Percentiles rank a stretch among this genome's conserved stretches.
Conservation (phyloP, 2,329 filamentous ascomycete genomes). For the Cercospora berteroae region DNA sequence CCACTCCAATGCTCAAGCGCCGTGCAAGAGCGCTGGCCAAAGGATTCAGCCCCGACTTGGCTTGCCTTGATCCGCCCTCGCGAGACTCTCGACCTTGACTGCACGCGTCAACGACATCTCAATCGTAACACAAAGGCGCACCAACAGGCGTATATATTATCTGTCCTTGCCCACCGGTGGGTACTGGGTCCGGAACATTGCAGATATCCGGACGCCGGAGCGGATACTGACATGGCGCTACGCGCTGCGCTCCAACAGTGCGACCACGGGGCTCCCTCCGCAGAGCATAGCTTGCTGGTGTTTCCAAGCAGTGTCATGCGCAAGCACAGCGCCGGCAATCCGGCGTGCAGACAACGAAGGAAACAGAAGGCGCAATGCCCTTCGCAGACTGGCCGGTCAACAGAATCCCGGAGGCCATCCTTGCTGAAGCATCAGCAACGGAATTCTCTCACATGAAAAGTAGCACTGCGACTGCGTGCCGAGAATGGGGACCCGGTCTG, state of each 20-base stretch:
- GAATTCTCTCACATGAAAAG: neutral
- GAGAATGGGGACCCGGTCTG: slow-evolving; percentile 10
- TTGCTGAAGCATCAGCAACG: neutral
- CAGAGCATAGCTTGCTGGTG: neutral
- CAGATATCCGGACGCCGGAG: neutral
- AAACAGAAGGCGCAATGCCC: neutral
- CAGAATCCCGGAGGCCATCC: neutral
- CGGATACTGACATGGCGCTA: neutral
- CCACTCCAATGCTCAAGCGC: neutral
- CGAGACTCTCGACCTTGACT: neutral
- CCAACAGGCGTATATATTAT: neutral
- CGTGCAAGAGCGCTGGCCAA: neutral
- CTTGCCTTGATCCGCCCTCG: neutral
- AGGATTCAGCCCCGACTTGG: slow-evolving; percentile 1
- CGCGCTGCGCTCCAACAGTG: neutral
- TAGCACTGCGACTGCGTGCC: neutral
- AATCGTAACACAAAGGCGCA: neutral
- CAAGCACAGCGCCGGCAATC: neutral
- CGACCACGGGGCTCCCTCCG: neutral
- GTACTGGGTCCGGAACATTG: neutral
- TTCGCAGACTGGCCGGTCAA: neutral
- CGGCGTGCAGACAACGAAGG: neutral
- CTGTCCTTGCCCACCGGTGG: neutral
- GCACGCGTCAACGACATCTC: neutral
- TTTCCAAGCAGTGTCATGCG: neutral